Evolutionary conservation across 2,329 filamentous ascomycete species (phyloP).

Genomic region (Penicillium sp.): DNA sequence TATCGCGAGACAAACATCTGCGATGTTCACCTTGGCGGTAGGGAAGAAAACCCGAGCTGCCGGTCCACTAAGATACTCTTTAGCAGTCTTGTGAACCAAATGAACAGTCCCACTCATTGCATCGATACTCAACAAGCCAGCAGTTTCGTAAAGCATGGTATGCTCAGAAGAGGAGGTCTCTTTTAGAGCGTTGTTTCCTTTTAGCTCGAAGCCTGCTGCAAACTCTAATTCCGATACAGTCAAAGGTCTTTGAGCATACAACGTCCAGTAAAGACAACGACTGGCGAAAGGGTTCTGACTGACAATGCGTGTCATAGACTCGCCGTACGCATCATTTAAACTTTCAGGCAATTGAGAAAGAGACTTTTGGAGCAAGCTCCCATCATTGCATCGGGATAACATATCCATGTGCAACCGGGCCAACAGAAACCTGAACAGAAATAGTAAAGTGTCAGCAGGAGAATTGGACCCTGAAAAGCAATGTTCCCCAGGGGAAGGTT

Average conservation of each 20-base stretch:
- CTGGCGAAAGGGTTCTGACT: slow-evolving; percentile 21
- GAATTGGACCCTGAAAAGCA: not conserved
- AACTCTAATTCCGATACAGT: slow-evolving; percentile 23
- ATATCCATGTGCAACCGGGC: slow-evolving; percentile 30
- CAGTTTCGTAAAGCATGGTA: slow-evolving; percentile 2
- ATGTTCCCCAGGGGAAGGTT: not conserved
- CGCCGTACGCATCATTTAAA: slow-evolving; percentile 29
- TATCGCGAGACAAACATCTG: slow-evolving; percentile 27
- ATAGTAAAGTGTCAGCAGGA: not conserved
- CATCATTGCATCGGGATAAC: slow-evolving; percentile 23
- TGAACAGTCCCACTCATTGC: slow-evolving; percentile 23
- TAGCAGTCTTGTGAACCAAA: slow-evolving; percentile 32
- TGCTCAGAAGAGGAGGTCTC: not conserved
- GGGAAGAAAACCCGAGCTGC: slow-evolving; percentile 32
- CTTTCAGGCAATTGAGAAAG: slow-evolving; percentile 28
- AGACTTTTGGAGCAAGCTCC: slow-evolving; percentile 20
- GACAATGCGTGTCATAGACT: slow-evolving; percentile 30
- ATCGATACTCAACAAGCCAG: slow-evolving; percentile 29
- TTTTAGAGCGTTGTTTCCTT: not conserved
- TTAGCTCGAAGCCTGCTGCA: slow-evolving; percentile 2
- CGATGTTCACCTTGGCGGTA: slow-evolving; percentile 27
- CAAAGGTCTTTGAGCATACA: slow-evolving; percentile 26
- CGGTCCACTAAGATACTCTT: slow-evolving; percentile 28
- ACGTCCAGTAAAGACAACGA: slow-evolving; percentile 28
- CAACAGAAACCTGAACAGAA: slow-evolving; percentile 26